These are phyloP conservation scores for Nemania serpens DNA, from an alignment of 2,329 filamentous ascomycete genomes.

Conservation along the genomic window DNA sequence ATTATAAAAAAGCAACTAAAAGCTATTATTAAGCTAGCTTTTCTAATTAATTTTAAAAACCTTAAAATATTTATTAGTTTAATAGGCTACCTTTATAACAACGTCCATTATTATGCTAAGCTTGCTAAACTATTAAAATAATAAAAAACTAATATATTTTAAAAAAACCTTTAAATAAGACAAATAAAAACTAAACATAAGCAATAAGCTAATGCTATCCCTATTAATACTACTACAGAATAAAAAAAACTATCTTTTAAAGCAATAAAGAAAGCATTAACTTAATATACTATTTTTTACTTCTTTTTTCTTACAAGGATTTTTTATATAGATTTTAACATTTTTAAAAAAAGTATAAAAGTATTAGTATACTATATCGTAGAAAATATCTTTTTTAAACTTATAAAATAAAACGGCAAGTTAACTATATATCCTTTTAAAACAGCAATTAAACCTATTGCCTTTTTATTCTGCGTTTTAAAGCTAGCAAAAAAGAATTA, in stretches of 20 bases:
- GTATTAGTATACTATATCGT: constrained; percentile 14
- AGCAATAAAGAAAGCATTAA: constrained; percentile 1
- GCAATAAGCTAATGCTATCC: background rate
- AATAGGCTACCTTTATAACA: constrained; percentile 1
- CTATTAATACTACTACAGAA: background rate
- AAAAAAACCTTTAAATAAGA: too few relatives aligned
- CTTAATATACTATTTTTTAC: too few relatives aligned
- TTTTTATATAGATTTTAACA: constrained; percentile 15
- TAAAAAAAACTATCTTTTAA: constrained; percentile 8
- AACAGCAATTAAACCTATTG: background rate
- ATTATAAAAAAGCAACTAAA: too few relatives aligned
- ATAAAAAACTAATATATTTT: too few relatives aligned
- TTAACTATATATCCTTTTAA: constrained; percentile 8
- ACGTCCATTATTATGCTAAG: background rate
- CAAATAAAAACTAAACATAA: background rate
- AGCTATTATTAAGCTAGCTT: too few relatives aligned
- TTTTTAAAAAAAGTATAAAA: constrained; percentile 6
- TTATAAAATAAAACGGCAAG: background rate
- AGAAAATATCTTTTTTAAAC: background rate
- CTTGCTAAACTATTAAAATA: too few relatives aligned
- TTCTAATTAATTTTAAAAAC: too few relatives aligned
- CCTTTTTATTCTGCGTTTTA: background rate
- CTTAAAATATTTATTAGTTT: too few relatives aligned
- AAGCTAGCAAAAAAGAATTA: constrained; percentile 9
- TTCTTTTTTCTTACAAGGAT: background rate